These are phyloP conservation scores for Phytophthora megakarya DNA, from an alignment of 352 stramenopile genomes.

Conservation along the genomic window DNA sequence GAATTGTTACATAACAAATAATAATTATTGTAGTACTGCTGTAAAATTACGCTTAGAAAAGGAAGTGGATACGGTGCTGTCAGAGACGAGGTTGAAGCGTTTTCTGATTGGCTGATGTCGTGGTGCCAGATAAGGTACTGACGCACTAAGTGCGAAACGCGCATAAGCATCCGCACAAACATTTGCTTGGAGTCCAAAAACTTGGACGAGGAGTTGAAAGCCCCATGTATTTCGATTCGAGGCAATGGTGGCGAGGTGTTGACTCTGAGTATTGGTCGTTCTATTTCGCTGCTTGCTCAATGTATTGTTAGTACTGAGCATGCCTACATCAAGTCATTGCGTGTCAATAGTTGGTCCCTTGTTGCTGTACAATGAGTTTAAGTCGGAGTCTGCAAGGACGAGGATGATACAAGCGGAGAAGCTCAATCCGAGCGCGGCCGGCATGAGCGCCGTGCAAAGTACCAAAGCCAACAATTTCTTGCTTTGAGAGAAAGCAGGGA, in stretches of 20 bases:
- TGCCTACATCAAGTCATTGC: constrained; percentile 27
- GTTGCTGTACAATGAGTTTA: constrained; percentile 37
- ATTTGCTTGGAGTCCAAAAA: too few species aligned
- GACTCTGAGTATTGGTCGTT: constrained; percentile 15
- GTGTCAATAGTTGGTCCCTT: constrained; percentile 5
- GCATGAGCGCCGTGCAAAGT: constrained; percentile 19
- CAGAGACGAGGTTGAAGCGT: constrained; percentile 5
- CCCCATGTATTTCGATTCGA: not conserved
- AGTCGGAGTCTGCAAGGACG: constrained; percentile 35
- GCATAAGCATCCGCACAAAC: constrained; percentile 20
- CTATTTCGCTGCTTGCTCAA: constrained; percentile 6
- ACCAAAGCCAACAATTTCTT: constrained; percentile 1
- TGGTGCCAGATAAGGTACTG: not conserved
- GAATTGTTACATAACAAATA: not conserved
- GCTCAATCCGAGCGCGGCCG: constrained; percentile 18
- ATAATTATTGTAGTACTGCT: too few species aligned
- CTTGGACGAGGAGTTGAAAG: too few species aligned
- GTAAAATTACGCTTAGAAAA: too few species aligned
- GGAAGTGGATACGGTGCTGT: too few species aligned
- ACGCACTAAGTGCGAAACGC: constrained; percentile 3
- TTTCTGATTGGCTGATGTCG: constrained; percentile 19
- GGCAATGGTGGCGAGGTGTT: constrained; percentile 14
- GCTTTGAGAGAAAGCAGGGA: constrained; percentile 9
- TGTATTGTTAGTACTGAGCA: not conserved
- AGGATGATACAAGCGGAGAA: constrained; percentile 27